Evolutionary conservation across 768 basidiomycete species (phyloP), one percentile per base, ranked within the genome.

Genomic region (Nidula microcarpa): DNA sequence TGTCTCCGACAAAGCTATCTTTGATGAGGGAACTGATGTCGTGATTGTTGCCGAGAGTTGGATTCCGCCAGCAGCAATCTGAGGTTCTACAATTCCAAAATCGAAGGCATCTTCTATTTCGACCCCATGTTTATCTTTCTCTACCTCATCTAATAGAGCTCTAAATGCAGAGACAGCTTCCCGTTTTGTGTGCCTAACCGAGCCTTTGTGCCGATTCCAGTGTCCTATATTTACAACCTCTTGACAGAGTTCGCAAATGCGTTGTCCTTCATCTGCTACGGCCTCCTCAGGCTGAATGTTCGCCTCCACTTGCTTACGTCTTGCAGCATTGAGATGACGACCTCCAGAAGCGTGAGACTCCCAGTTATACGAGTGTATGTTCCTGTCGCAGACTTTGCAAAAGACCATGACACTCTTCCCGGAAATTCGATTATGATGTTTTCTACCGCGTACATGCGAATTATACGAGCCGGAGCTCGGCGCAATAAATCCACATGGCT

Each of bases 91-190:
- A 36, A 85, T 67, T 3, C 73, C 82, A 49, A 86, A 79, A 58
- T 86, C 75, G 10, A 80, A 62, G 5, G 68, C 63, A 1, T 74
- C 75, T 4, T 68, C 64, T 3, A 86, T 63, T 0, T 61, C 57
- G 7, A 85, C 64, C 0, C 79, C 81, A 45, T 84, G 68, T 50
- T 81, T 82, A 55, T 85, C 82, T 41, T 72, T 74, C 49, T 82
- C 78, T 0, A 82, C 77, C 41, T 80, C 79, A 9, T 81, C 78
- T 11, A 82, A 51, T 0, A 73, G 77, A 1, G 70, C 64, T 41
- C 70, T 68, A 55, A 77, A 78, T 5, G 67, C 60, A 0, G 71
- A 56, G 53, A 72, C 81, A 6, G 53, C 57, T 57, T 74, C 72
- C 23, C 70, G 72, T 33, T 64, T 67, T 18, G 55, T 53, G 55